Base-by-base conservation (phyloP, 2,329 filamentous ascomycete genomes). In the Xylariaceae sp. region DNA sequence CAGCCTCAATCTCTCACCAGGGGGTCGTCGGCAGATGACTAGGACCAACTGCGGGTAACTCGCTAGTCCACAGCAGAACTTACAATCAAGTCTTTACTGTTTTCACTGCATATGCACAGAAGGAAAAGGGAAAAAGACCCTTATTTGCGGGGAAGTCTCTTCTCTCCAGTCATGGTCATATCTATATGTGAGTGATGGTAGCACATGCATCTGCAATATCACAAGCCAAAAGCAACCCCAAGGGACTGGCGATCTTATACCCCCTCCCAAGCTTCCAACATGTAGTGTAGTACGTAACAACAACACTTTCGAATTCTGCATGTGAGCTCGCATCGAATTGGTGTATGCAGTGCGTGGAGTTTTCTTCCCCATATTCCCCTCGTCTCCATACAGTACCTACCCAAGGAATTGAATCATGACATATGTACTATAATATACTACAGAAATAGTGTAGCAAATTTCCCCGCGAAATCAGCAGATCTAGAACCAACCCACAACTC, bases 141-240 rank as follows among this genome's bases (percentile, higher is more conserved):
- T 28, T 4, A 41, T 37, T 45, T 21, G 40, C 33, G 23, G 45
- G 45, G 40, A 44, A 29, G 6, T 7, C 39, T 29, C 19, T 29
- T 31, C 12, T 16, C 16, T 34, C 7, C n/a, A n/a, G n/a, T n/a
- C 52, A 43, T 50, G 17, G 16, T 6, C 21, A 23, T 7, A 16
- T 40, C 6, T 21, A 19, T 24, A 23, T 19, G 34, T 53, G 44
- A 28, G 34, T 61, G 50, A 61, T 55, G 36, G 36, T 29, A 26
- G 45, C 51, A 53, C 55, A 58, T 61, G 58, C 56, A 37, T 31
- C 28, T 8, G 12, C 36, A 40, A 49, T 37, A 58, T 58, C 58
- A 61, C 58, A 46, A 52, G 56, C 24, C 14, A 17, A 36, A 14
- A 43, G 33, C 46, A 23, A 28, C 4, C 11, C 36, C 26, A 21